Evolutionary conservation across 257 asterid genomes (phyloP).

Genomic region (Gentiana straminea): DNA sequence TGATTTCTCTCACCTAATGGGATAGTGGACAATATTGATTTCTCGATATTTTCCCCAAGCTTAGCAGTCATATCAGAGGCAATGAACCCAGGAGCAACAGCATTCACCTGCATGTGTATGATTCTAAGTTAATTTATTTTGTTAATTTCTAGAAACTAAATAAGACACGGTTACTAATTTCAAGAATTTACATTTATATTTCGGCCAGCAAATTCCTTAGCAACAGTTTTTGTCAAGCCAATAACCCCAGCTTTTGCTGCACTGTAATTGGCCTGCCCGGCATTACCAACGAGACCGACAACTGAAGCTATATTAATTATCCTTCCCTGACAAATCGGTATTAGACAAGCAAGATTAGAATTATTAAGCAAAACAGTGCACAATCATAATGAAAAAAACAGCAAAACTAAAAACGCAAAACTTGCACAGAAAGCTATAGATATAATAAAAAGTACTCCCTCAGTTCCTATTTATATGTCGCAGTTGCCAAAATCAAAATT

Average conservation of each 20-base stretch:
- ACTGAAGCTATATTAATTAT: slow-evolving; percentile 88
- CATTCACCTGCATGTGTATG: slow-evolving; percentile 53
- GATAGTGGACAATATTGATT: slow-evolving; percentile 63
- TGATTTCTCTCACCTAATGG: slow-evolving; percentile 48
- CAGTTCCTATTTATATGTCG: too few relatives aligned
- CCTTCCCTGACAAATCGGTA: slow-evolving; percentile 58
- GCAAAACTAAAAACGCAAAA: background rate
- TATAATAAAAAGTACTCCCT: slow-evolving; percentile 1
- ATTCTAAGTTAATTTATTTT: background rate
- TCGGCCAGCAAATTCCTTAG: slow-evolving; percentile 93
- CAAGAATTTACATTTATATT: slow-evolving; percentile 54
- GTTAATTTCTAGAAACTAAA: background rate
- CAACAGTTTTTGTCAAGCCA: slow-evolving; percentile 88
- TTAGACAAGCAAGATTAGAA: background rate
- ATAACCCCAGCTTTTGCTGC: slow-evolving; percentile 98
- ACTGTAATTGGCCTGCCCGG: slow-evolving; percentile 94
- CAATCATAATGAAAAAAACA: background rate
- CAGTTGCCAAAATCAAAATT: too few relatives aligned
- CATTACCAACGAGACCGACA: slow-evolving; percentile 91
- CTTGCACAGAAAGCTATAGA: background rate
- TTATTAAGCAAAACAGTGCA: background rate
- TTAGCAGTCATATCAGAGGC: slow-evolving; percentile 89
- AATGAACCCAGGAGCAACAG: slow-evolving; percentile 95
- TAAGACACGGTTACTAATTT: background rate
- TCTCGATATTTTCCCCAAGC: slow-evolving; percentile 69